Evolutionary conservation across 2,329 filamentous ascomycete genomes (phyloP).

Genomic region (Penicillium brevicompactum): DNA sequence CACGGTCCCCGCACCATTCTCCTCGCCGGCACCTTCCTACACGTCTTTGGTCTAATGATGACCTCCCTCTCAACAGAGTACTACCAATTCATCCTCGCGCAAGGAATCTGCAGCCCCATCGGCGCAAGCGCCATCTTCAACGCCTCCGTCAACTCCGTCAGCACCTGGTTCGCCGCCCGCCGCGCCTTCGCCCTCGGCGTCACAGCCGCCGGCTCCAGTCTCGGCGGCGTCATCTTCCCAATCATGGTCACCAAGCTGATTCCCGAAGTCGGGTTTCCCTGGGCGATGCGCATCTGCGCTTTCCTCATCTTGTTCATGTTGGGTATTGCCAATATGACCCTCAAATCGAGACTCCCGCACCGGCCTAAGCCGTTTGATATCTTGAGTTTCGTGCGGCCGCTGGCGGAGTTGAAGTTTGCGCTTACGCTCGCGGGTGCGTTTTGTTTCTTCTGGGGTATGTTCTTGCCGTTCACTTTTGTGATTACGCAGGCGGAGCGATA

Average conservation of each 20-base stretch:
- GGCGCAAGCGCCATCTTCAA: conserved; percentile 56
- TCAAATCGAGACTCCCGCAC: conserved; percentile 49
- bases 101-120: conserved; percentile 56
- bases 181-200: conserved; percentile 59
- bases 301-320: conserved; percentile 64
- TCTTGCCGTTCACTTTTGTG: conserved; percentile 58
- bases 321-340: conserved; percentile 55
- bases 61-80: conserved; percentile 55
- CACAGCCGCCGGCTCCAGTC: conserved; percentile 55
- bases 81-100: conserved; percentile 60
- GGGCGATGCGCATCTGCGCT: conserved; percentile 59
- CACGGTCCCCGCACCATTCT: conserved; percentile 62
- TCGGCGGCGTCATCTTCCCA: conserved; percentile 63
- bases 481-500: conserved; percentile 49
- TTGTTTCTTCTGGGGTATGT: conserved; percentile 61
- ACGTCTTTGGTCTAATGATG: conserved; percentile 64
- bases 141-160: conserved; percentile 37
- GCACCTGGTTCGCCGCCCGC: conserved; percentile 56
- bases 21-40: conserved; percentile 53
- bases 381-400: conserved; percentile 23
- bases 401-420: conserved; percentile 25
- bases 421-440: conserved; percentile 24
- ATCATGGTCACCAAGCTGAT: conserved; percentile 63
- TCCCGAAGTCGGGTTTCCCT: conserved; percentile 55
- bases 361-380: conserved; percentile 27